Evolutionary conservation across 2,329 filamentous ascomycete genomes (phyloP).

Genomic region (Trichophyton benhamiae): DNA sequence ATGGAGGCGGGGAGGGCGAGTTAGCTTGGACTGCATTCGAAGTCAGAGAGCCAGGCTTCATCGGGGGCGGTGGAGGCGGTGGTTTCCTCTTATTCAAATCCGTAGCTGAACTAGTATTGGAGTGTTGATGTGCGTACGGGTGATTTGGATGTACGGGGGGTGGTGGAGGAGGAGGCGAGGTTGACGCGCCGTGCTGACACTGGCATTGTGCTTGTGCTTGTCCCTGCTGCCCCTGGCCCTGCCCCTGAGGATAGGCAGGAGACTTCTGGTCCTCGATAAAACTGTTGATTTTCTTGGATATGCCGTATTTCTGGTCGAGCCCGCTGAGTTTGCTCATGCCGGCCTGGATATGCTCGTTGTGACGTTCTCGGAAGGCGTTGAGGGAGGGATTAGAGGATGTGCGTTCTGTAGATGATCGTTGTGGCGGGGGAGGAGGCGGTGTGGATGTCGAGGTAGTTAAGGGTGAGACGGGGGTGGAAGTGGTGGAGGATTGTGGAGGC

Average conservation of each 20-base stretch:
- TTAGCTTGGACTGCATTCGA: constrained; percentile 15
- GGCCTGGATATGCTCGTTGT: constrained; percentile 54
- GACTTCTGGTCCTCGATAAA: constrained; percentile 33
- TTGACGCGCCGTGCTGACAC: constrained; percentile 11
- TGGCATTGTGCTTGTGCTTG: not conserved
- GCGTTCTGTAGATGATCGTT: not conserved
- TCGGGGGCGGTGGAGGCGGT: constrained; percentile 46
- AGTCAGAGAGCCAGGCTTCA: constrained; percentile 40
- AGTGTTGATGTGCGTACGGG: constrained; percentile 16
- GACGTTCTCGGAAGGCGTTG: constrained; percentile 49
- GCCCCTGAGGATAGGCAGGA: constrained; percentile 15
- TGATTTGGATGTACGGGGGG: constrained; percentile 9
- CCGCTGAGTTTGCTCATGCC: constrained; percentile 47
- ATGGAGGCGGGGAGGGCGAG: constrained; percentile 38
- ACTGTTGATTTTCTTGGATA: constrained; percentile 39
- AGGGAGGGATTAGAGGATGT: not conserved
- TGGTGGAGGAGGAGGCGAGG: constrained; percentile 13
- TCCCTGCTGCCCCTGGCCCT: not conserved
- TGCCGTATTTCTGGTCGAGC: constrained; percentile 51
- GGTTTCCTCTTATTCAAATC: constrained; percentile 36
- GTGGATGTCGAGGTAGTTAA: constrained; percentile 43
- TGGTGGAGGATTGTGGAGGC: constrained; percentile 48
- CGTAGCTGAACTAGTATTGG: constrained; percentile 19
- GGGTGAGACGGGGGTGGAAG: constrained; percentile 41
- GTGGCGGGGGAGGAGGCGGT: not conserved